phyloP scores from a whole-genome alignment of 495 filamentous ascomycete species.

The Talaromyces thailandensis region DNA sequence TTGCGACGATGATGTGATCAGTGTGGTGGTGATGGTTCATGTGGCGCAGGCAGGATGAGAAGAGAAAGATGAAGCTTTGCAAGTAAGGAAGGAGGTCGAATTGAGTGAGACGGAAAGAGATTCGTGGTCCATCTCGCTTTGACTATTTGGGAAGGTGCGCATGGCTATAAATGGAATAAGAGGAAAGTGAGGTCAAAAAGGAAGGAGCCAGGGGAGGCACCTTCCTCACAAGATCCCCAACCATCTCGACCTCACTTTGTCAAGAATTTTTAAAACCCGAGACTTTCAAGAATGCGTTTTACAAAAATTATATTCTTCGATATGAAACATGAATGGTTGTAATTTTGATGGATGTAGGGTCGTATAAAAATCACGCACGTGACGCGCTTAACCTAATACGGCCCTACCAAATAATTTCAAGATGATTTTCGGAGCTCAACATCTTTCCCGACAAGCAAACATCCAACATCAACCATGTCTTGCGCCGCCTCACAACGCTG shows the following conservation, averaged over 20 bases:
- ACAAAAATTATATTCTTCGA: background rate
- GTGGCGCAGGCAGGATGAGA: background rate
- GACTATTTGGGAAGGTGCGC: background rate
- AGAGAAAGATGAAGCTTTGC: background rate
- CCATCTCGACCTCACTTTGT: background rate
- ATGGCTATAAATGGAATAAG: background rate
- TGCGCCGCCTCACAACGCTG: conserved; percentile 18
- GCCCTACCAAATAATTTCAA: background rate
- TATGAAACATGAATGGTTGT: background rate
- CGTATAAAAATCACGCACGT: background rate
- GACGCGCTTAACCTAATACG: conserved; percentile 1
- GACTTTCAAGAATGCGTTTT: background rate
- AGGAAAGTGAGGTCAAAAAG: background rate
- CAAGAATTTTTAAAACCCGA: background rate
- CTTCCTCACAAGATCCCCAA: background rate
- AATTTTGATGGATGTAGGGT: background rate
- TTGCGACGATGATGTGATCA: background rate
- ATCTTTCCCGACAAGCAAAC: background rate
- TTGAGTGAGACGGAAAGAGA: background rate
- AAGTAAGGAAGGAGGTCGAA: background rate
- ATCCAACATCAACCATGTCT: background rate
- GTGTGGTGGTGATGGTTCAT: background rate
- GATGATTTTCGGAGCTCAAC: background rate
- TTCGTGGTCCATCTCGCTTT: background rate
- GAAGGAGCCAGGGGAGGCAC: conserved; percentile 7